These are phyloP conservation scores for Melampsora larici-populina DNA, from an alignment of 1,284 basidiomycete genomes.

Conservation along the genomic window DNA sequence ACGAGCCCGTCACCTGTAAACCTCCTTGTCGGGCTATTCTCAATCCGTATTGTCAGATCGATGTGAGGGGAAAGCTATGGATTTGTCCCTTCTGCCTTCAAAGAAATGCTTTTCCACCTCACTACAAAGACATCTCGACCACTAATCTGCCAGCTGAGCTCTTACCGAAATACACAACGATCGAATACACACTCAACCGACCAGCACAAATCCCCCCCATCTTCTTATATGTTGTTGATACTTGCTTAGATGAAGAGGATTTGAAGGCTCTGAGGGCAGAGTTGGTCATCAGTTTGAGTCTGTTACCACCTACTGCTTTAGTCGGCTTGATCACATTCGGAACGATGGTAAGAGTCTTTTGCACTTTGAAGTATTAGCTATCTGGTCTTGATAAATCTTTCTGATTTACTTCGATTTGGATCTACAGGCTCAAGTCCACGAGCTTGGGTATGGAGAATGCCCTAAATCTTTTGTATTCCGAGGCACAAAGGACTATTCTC, in stretches of 20 bases:
- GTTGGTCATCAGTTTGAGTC: constrained; percentile 83
- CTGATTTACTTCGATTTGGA: constrained; percentile 1
- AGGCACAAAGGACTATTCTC: constrained; percentile 94
- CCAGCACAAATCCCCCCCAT: constrained; percentile 89
- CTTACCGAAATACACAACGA: constrained; percentile 95
- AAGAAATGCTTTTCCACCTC: constrained; percentile 93
- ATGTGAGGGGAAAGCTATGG: constrained; percentile 97
- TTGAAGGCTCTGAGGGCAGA: constrained; percentile 90
- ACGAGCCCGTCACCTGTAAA: constrained; percentile 98
- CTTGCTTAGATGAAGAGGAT: constrained; percentile 86
- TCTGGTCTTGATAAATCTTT: constrained; percentile 6
- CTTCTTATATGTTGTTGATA: constrained; percentile 96
- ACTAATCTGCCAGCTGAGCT: constrained; percentile 95
- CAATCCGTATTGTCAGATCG: constrained; percentile 98
- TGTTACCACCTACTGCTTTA: constrained; percentile 87
- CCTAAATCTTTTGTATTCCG: constrained; percentile 99
- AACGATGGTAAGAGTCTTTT: constrained; percentile 72
- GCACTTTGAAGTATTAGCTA: background rate
- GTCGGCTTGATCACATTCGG: constrained; percentile 95
- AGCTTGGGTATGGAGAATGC: constrained; percentile 93
- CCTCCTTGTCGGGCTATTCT: constrained; percentile 93
- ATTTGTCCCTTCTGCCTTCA: constrained; percentile 98
- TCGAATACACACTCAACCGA: constrained; percentile 93
- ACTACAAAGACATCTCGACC: constrained; percentile 98
- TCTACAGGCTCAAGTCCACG: constrained; percentile 88